Conservation (phyloP, 257 asterid genomes). For the Nicotiana tabacum region DNA sequence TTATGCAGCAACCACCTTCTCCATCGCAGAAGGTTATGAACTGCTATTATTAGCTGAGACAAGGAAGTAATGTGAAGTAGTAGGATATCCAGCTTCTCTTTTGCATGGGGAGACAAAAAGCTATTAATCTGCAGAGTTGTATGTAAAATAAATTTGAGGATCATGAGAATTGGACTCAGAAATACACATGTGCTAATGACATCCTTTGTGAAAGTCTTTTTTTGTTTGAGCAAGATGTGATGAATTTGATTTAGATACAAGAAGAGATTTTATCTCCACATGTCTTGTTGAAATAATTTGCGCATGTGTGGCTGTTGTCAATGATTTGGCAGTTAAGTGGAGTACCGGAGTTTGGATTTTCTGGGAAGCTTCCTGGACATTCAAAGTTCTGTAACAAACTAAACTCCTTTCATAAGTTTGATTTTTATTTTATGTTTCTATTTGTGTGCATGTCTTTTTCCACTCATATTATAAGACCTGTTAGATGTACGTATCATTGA, state of each 20-base stretch:
- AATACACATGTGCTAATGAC: background rate
- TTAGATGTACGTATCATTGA: background rate
- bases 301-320: background rate
- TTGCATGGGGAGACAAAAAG: background rate
- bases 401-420: background rate
- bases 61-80: background rate
- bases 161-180: background rate
- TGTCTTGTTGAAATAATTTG: background rate
- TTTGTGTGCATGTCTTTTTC: background rate
- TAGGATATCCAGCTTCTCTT: background rate
- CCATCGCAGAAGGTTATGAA: background rate
- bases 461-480: background rate
- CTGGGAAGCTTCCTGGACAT: background rate
- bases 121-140: background rate
- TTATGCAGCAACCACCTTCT: background rate
- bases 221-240: background rate
- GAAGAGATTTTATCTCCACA: background rate
- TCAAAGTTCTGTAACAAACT: background rate
- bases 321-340: background rate
- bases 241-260: background rate
- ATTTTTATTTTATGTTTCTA: background rate
- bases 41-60: conserved; percentile 3
- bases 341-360: background rate
- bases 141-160: background rate
- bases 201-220: background rate